Percentiles rank a stretch among this genome's conserved stretches.
These are phyloP conservation scores for Pyrenophora seminiperda DNA, from an alignment of 2,329 filamentous ascomycete species.

Conservation along the genomic window DNA sequence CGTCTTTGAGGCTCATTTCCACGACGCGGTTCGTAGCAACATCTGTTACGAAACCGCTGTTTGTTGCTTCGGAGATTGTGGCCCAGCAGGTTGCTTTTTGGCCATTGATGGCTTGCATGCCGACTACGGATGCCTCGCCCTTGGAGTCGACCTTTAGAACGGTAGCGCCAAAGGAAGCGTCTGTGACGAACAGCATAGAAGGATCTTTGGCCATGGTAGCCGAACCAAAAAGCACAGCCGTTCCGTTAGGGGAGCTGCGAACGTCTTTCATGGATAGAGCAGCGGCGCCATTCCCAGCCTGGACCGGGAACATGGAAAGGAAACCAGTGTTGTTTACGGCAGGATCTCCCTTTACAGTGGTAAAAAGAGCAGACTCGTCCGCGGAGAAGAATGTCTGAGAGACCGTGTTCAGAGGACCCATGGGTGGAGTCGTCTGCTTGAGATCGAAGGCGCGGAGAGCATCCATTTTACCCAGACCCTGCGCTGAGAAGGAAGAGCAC, in stretches of 20 bases:
- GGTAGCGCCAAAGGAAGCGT: conserved; percentile 63
- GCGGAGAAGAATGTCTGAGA: conserved; percentile 65
- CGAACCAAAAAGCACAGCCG: conserved; percentile 63
- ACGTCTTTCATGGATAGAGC: conserved; percentile 27
- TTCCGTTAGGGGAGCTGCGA: conserved; percentile 58
- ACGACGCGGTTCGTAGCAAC: conserved; percentile 59
- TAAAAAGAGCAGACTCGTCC: conserved; percentile 59
- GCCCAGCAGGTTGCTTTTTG: conserved; percentile 66
- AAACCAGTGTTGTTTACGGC: conserved; percentile 62
- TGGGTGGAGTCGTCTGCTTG: conserved; percentile 62
- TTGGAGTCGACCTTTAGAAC: conserved; percentile 53
- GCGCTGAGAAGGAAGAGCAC: conserved; percentile 40
- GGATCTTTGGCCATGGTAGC: conserved; percentile 52
- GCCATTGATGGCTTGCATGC: conserved; percentile 50
- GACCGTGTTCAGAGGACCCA: conserved; percentile 63
- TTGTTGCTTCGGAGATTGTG: conserved; percentile 55
- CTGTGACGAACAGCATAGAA: conserved; percentile 57
- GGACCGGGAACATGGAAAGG: conserved; percentile 58
- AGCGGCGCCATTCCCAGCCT: background rate
- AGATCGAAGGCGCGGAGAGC: conserved; percentile 53
- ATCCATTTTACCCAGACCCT: conserved; percentile 45
- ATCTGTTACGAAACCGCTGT: conserved; percentile 64
- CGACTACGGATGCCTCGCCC: conserved; percentile 44
- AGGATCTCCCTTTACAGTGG: conserved; percentile 66
- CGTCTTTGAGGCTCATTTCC: conserved; percentile 60